Evolutionary conservation across 768 basidiomycete genomes (phyloP), one percentile per base, ranked within the genome.

Genomic region (Hygrocybe punicea): DNA sequence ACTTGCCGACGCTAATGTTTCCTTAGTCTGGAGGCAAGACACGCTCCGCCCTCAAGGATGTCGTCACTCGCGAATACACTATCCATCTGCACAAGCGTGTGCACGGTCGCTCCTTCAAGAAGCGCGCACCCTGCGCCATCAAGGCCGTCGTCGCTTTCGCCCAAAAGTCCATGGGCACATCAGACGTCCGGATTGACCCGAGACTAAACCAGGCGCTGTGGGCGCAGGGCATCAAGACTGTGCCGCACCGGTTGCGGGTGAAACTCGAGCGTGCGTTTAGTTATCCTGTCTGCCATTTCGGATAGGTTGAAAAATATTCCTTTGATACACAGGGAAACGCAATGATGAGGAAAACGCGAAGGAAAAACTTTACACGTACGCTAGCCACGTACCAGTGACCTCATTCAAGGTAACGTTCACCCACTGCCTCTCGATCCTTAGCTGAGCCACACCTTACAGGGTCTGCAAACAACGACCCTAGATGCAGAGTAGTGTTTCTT

Each of bases 301-400:
- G n/a, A n/a, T 13, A 48, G n/a, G 16, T 3, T 19, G 36, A 29
- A 23, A 44, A 54, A 7, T 6, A 48, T 25, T n/a, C 37, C 17
- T 50, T 16, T 35, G 19, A 19, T 45, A 17, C 25, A 6, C 65
- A 94, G 91, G 96, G 67, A 96, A 95, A 81, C 91, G 97, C 68
- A 98, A 98, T 74, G 96, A 99, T 76, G 95, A 98, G 66, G 96
- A 99, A 81, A 89, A 87, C 67, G 96, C 97, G 58, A 97, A 95
- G 80, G 95, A 96, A 82, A 97, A 95, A 80, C 87, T 97, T 56
- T 98, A 78, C 82, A 95, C 91, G 29, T 92, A 93, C 71, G 94
- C 91, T 61, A 84, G 84, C 58, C 83, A 90, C 69, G 86, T 97
- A 55, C 79, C 84, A 46, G 91, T 92, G 45, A 67, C 73, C 7